Conservation (phyloP, 2,329 filamentous ascomycete species). For the Trichoderma simmonsii region DNA sequence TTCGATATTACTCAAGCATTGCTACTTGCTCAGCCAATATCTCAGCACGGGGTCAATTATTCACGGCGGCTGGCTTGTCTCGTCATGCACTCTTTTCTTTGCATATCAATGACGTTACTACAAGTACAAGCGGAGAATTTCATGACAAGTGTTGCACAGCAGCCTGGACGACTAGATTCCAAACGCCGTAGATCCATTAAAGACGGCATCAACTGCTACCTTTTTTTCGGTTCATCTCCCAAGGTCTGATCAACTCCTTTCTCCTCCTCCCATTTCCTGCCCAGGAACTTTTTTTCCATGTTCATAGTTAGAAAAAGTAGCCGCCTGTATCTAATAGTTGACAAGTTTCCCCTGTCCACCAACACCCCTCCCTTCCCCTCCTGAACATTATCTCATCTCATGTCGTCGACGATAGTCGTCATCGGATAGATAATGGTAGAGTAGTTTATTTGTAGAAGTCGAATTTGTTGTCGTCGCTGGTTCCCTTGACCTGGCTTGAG, state of each 20-base stretch:
- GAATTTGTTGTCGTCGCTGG: slow-evolving; percentile 67
- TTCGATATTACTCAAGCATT: not conserved
- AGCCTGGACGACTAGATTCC: not conserved
- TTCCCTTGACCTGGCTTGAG: slow-evolving; percentile 89
- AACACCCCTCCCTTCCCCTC: not conserved
- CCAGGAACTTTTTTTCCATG: not conserved
- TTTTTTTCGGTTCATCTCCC: not conserved
- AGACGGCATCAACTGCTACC: not conserved
- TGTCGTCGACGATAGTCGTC: not conserved
- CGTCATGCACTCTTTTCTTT: not conserved
- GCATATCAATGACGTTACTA: not conserved
- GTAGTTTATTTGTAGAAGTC: slow-evolving; percentile 79
- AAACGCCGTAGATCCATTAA: slow-evolving; percentile 10
- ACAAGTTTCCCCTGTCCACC: not conserved
- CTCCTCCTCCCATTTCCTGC: not conserved
- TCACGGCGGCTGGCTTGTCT: not conserved
- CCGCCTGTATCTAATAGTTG: not conserved
- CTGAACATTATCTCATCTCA: not conserved
- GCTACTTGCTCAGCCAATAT: no score
- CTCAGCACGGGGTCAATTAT: not conserved
- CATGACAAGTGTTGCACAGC: not conserved
- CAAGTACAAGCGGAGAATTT: not conserved
- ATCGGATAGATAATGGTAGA: not conserved
- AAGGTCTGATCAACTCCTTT: not conserved
- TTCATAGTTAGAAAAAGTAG: not conserved